Conservation (phyloP, 768 basidiomycete species). For the Pluteus cervinus region DNA sequence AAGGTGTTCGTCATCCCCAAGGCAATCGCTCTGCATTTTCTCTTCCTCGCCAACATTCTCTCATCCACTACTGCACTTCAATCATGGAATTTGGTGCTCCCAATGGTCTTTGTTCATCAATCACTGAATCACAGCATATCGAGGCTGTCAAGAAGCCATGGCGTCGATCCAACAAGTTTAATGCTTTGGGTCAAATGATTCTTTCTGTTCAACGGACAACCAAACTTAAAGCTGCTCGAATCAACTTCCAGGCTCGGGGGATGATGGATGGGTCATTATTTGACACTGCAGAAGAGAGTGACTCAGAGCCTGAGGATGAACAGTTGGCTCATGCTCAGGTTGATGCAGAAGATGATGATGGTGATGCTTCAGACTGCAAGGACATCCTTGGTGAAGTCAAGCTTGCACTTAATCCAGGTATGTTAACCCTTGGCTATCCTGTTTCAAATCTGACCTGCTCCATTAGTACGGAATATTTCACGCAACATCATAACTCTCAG, state of each 20-base stretch:
- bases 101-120: slow-evolving; percentile 29
- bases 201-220: slow-evolving; percentile 3
- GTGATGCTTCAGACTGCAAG: slow-evolving; percentile 1
- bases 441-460: too few relatives aligned
- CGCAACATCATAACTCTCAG: slow-evolving; percentile 10
- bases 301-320: neutral
- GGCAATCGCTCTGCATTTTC: slow-evolving; percentile 14
- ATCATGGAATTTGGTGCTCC: slow-evolving; percentile 24
- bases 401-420: slow-evolving; percentile 7
- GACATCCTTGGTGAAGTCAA: slow-evolving; percentile 3
- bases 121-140: slow-evolving; percentile 29
- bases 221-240: slow-evolving; percentile 3
- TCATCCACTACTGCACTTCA: slow-evolving; percentile 19
- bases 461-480: slow-evolving; percentile 6
- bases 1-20: slow-evolving; percentile 12
- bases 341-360: neutral
- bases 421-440: neutral
- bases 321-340: neutral
- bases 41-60: slow-evolving; percentile 25
- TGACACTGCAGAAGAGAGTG: neutral
- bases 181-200: slow-evolving; percentile 26
- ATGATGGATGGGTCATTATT: slow-evolving; percentile 15
- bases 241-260: slow-evolving; percentile 12
- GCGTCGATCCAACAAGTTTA: slow-evolving; percentile 16
- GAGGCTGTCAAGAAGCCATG: slow-evolving; percentile 30